These are phyloP conservation scores for Plantago lanceolata DNA, from an alignment of 305 asterid species.

Conservation along the genomic window DNA sequence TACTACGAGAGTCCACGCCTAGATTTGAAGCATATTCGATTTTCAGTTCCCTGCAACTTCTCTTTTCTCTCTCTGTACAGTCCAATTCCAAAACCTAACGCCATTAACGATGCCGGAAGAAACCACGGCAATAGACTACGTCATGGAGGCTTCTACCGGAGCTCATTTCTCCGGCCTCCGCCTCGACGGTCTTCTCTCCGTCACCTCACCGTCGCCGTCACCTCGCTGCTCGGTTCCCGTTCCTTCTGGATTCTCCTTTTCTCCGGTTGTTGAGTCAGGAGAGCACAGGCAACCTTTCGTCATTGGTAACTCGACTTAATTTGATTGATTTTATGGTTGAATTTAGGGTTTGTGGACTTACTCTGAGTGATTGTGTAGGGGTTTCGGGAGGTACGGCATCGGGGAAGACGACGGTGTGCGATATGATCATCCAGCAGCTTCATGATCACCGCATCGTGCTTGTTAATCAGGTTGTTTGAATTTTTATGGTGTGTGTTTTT, in stretches of 20 bases:
- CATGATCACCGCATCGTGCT: conserved; percentile 98
- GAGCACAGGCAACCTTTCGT: conserved; percentile 78
- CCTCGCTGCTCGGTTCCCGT: conserved; percentile 46
- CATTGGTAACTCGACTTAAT: conserved; percentile 47
- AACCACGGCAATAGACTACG: conserved; percentile 41
- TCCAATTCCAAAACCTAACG: neutral
- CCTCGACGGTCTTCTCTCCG: conserved; percentile 38
- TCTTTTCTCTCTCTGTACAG: neutral
- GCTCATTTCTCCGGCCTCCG: conserved; percentile 65
- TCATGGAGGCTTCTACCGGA: conserved; percentile 55
- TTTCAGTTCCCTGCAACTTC: neutral
- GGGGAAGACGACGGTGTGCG: conserved; percentile 94
- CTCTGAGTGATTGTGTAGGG: conserved; percentile 38
- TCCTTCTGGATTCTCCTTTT: conserved; percentile 29
- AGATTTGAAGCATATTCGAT: neutral
- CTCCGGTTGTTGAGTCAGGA: conserved; percentile 39
- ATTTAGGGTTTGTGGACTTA: conserved; percentile 3
- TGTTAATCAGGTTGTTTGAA: conserved; percentile 62
- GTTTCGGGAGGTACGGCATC: conserved; percentile 99
- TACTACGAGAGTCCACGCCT: neutral
- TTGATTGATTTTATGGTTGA: neutral
- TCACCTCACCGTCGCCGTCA: conserved; percentile 40
- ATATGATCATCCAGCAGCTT: conserved; percentile 97
- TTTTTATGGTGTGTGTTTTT: conserved; percentile 1
- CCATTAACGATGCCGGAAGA: conserved; percentile 31